Evolutionary conservation across 1,139 yeast genomes (phyloP).

Genomic region (Pichia sp.): DNA sequence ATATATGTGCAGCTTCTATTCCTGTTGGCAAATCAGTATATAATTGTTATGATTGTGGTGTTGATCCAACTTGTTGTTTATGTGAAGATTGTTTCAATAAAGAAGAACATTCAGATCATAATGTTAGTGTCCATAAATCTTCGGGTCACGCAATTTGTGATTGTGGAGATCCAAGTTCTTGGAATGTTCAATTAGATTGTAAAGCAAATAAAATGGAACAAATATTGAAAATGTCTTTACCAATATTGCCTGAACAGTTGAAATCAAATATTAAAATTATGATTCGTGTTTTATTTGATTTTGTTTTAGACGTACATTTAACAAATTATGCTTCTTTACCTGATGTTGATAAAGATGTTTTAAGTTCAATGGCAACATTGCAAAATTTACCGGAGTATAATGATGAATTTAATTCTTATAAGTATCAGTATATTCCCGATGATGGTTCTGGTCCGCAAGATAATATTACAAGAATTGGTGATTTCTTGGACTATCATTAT

Average conservation of each 20-base stretch:
- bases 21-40: slow-evolving; percentile 58
- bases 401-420: slow-evolving; percentile 2
- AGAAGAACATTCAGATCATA: slow-evolving; percentile 59
- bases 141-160: slow-evolving; percentile 67
- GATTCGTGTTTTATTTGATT: slow-evolving; percentile 39
- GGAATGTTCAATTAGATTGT: slow-evolving; percentile 55
- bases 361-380: not conserved
- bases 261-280: slow-evolving; percentile 29
- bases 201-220: slow-evolving; percentile 25
- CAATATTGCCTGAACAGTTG: slow-evolving; percentile 18
- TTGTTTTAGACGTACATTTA: slow-evolving; percentile 38
- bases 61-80: slow-evolving; percentile 68
- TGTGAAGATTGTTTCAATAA: slow-evolving; percentile 66
- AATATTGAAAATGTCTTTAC: slow-evolving; percentile 1
- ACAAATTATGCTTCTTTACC: slow-evolving; percentile 23
- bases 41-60: slow-evolving; percentile 62
- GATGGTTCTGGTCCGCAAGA: not conserved
- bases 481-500: slow-evolving; percentile 22
- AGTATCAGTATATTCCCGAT: not conserved
- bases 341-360: not conserved
- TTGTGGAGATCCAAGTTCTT: slow-evolving; percentile 87
- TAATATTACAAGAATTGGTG: slow-evolving; percentile 14
- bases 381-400: slow-evolving; percentile 1
- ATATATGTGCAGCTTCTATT: slow-evolving; percentile 61
- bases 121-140: slow-evolving; percentile 49